Base-by-base conservation (phyloP, 169 alveolate species). In the Cryptosporidium canis region DNA sequence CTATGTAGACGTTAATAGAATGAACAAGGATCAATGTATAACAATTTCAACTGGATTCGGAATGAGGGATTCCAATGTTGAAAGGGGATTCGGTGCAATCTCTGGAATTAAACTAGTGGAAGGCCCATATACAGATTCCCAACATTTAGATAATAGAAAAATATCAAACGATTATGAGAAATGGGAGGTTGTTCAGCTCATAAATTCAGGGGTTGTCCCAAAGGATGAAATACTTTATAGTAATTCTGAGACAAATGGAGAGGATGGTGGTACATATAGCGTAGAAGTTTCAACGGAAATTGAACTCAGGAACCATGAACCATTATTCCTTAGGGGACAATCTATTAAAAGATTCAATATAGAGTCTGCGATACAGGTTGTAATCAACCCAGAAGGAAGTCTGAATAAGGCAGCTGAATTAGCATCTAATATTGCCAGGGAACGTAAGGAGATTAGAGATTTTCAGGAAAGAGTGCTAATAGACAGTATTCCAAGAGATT, bases 321-420 rank as follows among this genome's bases (percentile, higher is more conserved):
- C 99, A 31, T 95, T 97, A 9, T 98, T 98, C 92, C 94, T 98
- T 16, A 96, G 96, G 56, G 99, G 99, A 5, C 96, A 97, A 84
- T 97, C 99, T 3, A 94, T 98, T 8, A 96, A 95, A 83, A 77
- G 93, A 94, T 14, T 95, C 67, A 12, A 85, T 91, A 53, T 91
- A 92, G 55, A 85, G 94, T 61, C 96, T 21, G 29, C 98, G 6
- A 94, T 96, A 37, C 94, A 94, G 91, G 93, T 97, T 6, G 91
- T 96, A n/a, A 94, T 95, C 47, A 95, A 94, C 85, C 98, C 98
- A 0, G 98, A 96, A 66, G 99, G 99, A 0, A 85, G 96, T 29
- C 72, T 97, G 31, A 94, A 95, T n/a, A 94, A 97, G 61, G 97
- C 97, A n/a, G 98, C 98, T 12, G 91, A 95, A 67, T 93, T 96